These are phyloP conservation scores for Colletotrichum costaricense DNA, from an alignment of 2,329 filamentous ascomycete species.

Conservation along the genomic window DNA sequence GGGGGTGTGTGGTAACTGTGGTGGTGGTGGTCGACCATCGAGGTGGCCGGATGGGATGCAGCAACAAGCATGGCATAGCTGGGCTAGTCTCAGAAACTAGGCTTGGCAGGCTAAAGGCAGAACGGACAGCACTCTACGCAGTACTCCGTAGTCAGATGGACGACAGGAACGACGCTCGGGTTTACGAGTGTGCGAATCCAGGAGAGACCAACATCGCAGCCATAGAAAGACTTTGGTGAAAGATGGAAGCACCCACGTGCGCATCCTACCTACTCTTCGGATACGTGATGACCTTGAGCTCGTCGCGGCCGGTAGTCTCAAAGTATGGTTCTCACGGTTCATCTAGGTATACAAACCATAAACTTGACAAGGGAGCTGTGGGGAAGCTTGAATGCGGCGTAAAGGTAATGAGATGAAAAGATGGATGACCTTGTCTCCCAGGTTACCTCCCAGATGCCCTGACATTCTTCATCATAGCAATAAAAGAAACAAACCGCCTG, in stretches of 20 bases:
- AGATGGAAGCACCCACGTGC: not conserved
- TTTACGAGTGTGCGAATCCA: not conserved
- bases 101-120: slow-evolving; percentile 12
- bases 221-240: not conserved
- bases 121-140: not conserved
- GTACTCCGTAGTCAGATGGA: not conserved
- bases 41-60: slow-evolving; percentile 23
- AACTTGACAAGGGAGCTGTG: not conserved
- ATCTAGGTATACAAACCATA: not conserved
- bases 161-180: not conserved
- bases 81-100: slow-evolving; percentile 8
- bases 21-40: slow-evolving; percentile 9
- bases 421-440: not conserved
- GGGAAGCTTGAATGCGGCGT: no score
- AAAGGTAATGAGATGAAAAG: not conserved
- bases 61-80: slow-evolving; percentile 10
- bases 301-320: not conserved
- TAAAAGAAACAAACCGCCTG: not conserved
- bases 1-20: not conserved
- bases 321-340: not conserved
- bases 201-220: not conserved
- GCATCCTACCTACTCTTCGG: not conserved
- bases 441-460: not conserved
- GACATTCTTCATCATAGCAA: not conserved
- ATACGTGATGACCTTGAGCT: not conserved